A percentile compares a stretch with the other conserved stretches of the same genome.
These are phyloP conservation scores for Tolypocladium inflatum DNA, from an alignment of 2,329 filamentous ascomycete species.

Conservation along the genomic window DNA sequence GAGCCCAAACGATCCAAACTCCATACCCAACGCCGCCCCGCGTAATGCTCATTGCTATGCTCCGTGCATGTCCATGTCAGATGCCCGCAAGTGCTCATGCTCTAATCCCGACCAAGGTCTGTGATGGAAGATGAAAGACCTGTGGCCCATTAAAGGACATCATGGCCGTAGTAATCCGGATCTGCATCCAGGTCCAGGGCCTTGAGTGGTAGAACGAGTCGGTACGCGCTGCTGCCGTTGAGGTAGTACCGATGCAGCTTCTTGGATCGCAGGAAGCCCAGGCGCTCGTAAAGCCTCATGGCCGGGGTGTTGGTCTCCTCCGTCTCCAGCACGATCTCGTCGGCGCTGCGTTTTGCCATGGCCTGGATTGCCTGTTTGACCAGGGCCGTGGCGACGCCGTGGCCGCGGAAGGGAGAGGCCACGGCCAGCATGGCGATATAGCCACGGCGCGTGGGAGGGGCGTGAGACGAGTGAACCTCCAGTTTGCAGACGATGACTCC, in stretches of 20 bases:
- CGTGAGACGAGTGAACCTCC: slow-evolving; percentile 79
- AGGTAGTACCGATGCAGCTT: slow-evolving; percentile 91
- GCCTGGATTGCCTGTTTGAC: slow-evolving; percentile 87
- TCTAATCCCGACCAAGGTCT: too few species aligned
- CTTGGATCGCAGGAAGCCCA: slow-evolving; percentile 89
- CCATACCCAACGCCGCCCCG: slow-evolving; percentile 5
- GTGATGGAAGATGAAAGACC: not conserved
- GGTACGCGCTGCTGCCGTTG: slow-evolving; percentile 90
- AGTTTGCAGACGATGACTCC: slow-evolving; percentile 94
- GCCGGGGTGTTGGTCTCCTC: slow-evolving; percentile 87
- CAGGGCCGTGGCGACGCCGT: slow-evolving; percentile 78
- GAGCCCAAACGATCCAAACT: not conserved
- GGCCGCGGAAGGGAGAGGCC: slow-evolving; percentile 65
- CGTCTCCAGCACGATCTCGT: slow-evolving; percentile 93
- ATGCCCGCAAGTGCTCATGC: not conserved
- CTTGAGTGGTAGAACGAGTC: slow-evolving; percentile 74
- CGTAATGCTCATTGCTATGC: not conserved
- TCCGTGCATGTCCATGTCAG: not conserved
- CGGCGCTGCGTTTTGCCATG: slow-evolving; percentile 75
- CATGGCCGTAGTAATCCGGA: slow-evolving; percentile 24
- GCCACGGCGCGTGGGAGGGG: slow-evolving; percentile 63
- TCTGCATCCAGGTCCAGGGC: slow-evolving; percentile 30
- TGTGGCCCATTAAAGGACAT: slow-evolving; percentile 8
- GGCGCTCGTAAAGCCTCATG: slow-evolving; percentile 83
- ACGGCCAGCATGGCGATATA: slow-evolving; percentile 99